A percentile compares a stretch with the other conserved stretches of the same genome.
These are phyloP conservation scores for Claviceps sp. DNA, from an alignment of 2,329 filamentous ascomycete genomes.

Conservation along the genomic window DNA sequence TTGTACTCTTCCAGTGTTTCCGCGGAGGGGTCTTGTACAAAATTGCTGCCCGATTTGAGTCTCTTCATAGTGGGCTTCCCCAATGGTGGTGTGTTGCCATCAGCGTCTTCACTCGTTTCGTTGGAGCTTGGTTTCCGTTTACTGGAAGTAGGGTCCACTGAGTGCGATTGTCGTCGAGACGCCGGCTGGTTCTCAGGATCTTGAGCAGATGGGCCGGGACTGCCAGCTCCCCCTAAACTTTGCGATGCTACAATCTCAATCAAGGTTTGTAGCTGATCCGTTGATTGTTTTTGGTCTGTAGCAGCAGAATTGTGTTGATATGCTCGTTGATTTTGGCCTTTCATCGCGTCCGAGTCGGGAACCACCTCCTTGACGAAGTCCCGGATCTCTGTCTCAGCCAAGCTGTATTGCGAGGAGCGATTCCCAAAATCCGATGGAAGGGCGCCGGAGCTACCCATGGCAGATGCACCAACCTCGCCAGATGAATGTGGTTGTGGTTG, in stretches of 20 bases:
- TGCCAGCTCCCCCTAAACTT: constrained; percentile 32
- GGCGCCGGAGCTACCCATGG: constrained; percentile 38
- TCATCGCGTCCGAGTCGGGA: constrained; percentile 24
- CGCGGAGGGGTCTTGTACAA: constrained; percentile 19
- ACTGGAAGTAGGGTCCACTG: constrained; percentile 32
- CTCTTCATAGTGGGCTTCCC: constrained; percentile 41
- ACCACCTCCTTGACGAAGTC: constrained; percentile 29
- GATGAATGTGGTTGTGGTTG: constrained; percentile 31
- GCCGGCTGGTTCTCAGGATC: constrained; percentile 4
- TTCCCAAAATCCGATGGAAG: constrained; percentile 36
- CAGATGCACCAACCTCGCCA: constrained; percentile 41
- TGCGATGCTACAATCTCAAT: constrained; percentile 41
- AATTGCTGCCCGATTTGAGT: constrained; percentile 35
- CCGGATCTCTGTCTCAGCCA: constrained; percentile 27
- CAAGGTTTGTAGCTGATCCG: constrained; percentile 36
- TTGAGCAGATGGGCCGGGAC: constrained; percentile 13
- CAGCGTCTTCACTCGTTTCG: constrained; percentile 40
- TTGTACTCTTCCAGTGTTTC: constrained; percentile 29
- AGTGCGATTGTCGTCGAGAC: constrained; percentile 14
- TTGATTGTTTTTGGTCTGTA: constrained; percentile 29
- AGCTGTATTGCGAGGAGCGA: constrained; percentile 28
- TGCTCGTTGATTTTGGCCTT: constrained; percentile 12
- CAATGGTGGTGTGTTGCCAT: constrained; percentile 19
- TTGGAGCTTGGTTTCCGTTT: constrained; percentile 39
- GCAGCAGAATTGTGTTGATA: constrained; percentile 20